Percentiles rank a stretch among this genome's conserved stretches.
These are phyloP conservation scores for Gypsophila paniculata DNA, from an alignment of 179 eudicot genomes.

Conservation along the genomic window DNA sequence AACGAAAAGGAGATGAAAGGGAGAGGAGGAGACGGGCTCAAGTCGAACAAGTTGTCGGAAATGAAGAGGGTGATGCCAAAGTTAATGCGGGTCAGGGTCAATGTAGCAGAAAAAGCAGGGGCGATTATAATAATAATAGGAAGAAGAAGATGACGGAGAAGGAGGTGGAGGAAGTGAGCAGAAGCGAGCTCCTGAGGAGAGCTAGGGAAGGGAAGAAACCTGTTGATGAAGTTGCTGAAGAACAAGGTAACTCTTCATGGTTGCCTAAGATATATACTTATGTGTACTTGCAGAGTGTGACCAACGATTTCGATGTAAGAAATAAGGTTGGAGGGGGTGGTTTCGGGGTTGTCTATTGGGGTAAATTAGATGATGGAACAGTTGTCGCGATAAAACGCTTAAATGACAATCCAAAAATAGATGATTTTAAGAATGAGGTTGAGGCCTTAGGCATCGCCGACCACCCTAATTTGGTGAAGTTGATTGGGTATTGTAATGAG, in stretches of 20 bases:
- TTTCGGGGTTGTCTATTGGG: slow-evolving; percentile 9
- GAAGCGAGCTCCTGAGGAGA: too few species aligned
- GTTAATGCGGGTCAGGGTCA: too few species aligned
- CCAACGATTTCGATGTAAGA: background rate
- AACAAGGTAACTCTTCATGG: background rate
- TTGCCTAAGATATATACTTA: background rate
- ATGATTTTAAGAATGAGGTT: slow-evolving; percentile 19
- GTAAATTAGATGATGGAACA: background rate
- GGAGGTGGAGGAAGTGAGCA: too few species aligned
- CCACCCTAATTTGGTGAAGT: slow-evolving; percentile 6
- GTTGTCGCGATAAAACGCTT: slow-evolving; percentile 1
- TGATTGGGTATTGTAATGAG: slow-evolving; percentile 1
- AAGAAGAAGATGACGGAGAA: background rate
- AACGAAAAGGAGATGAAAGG: background rate
- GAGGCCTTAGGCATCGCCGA: background rate
- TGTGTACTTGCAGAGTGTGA: background rate
- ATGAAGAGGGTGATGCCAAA: background rate
- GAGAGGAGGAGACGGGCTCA: background rate
- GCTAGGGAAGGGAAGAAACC: too few species aligned
- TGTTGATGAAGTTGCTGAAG: too few species aligned
- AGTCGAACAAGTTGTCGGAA: background rate
- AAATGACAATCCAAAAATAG: background rate
- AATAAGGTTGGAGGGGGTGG: slow-evolving; percentile 11
- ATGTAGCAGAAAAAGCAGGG: too few species aligned
- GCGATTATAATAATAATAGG: background rate